Conservation (phyloP, 2,329 filamentous ascomycete species). For the Apiospora kogelbergensis region DNA sequence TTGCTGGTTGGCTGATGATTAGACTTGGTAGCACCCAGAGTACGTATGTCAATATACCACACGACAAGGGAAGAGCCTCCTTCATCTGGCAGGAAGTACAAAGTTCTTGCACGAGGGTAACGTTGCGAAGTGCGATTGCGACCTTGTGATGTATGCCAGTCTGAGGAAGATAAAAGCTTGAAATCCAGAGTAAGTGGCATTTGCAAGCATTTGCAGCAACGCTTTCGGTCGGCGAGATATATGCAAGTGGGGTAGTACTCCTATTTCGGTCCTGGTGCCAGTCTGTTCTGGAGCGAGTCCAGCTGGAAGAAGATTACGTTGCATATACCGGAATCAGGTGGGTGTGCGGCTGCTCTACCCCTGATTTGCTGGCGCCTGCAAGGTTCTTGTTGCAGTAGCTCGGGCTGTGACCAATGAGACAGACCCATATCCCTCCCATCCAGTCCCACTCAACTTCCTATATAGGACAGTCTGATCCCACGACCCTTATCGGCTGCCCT, state of each 20-base stretch:
- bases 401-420: not conserved
- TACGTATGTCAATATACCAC: too few species aligned
- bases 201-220: not conserved
- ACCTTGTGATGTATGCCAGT: not conserved
- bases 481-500: not conserved
- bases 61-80: too few species aligned
- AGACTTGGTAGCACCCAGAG: too few species aligned
- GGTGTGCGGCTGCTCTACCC: not conserved
- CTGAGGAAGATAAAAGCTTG: not conserved
- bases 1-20: too few species aligned
- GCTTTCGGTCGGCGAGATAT: not conserved
- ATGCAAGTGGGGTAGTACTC: not conserved
- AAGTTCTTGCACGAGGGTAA: not conserved
- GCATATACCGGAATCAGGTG: not conserved
- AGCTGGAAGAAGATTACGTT: not conserved
- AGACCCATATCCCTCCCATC: not conserved
- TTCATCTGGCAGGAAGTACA: too few species aligned
- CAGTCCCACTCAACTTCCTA: not conserved
- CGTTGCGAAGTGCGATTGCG: not conserved
- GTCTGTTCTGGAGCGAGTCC: not conserved
- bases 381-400: not conserved
- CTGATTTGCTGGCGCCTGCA: not conserved
- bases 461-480: not conserved
- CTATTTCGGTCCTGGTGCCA: not conserved
- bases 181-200: not conserved